Evolutionary conservation across 495 filamentous ascomycete genomes (phyloP).

Genomic region (Rusavskia elegans): DNA sequence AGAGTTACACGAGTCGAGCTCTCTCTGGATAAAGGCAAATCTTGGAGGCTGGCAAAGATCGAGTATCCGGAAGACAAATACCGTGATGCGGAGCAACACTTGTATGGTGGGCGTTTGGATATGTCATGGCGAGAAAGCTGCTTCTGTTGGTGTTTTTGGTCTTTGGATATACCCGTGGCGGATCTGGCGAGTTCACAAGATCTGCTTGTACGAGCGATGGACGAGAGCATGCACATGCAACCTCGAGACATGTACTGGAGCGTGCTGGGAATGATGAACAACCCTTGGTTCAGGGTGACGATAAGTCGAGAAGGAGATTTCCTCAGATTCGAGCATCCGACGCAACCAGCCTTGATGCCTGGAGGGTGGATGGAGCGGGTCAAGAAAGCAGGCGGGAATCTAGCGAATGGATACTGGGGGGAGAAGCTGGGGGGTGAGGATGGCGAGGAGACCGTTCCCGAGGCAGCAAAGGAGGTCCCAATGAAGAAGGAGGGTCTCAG

Average conservation of each 20-base stretch:
- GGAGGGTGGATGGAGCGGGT: slow-evolving; percentile 95
- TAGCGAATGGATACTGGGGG: slow-evolving; percentile 77
- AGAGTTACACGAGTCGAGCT: slow-evolving; percentile 73
- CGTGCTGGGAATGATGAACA: slow-evolving; percentile 98
- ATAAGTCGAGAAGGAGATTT: slow-evolving; percentile 53
- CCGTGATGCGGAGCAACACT: slow-evolving; percentile 44
- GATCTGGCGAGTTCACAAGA: slow-evolving; percentile 51
- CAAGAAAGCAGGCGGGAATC: slow-evolving; percentile 73
- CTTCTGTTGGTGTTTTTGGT: slow-evolving; percentile 96
- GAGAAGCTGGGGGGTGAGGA: slow-evolving; percentile 50
- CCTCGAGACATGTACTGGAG: slow-evolving; percentile 96
- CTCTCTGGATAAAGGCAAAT: slow-evolving; percentile 67
- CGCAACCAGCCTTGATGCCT: slow-evolving; percentile 58
- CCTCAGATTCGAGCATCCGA: slow-evolving; percentile 81
- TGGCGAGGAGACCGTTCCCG: slow-evolving; percentile 23
- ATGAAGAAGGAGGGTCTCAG: slow-evolving; percentile 63
- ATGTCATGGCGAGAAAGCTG: slow-evolving; percentile 67
- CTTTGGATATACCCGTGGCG: slow-evolving; percentile 47
- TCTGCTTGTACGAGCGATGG: slow-evolving; percentile 77
- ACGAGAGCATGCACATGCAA: slow-evolving; percentile 77
- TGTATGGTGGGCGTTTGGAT: slow-evolving; percentile 70
- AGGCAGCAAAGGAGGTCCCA: slow-evolving; percentile 45
- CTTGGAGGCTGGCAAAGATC: slow-evolving; percentile 69
- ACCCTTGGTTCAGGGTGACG: slow-evolving; percentile 78
- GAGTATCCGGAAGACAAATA: slow-evolving; percentile 82